Conservation (phyloP, 1,284 basidiomycete species). For the Microbotryum intermedium region DNA sequence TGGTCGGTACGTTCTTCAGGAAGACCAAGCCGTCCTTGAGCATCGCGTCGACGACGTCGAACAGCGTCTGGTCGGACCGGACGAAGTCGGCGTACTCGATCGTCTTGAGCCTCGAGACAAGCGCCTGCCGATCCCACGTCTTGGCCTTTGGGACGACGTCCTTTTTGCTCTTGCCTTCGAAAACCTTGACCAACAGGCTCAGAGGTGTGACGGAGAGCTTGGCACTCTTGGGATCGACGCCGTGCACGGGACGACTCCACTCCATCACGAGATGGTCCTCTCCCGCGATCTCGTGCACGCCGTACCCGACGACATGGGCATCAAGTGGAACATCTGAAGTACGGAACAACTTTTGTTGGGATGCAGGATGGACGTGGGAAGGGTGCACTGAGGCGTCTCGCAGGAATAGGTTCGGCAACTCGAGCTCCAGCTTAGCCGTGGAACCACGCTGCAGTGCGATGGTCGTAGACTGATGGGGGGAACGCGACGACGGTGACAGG, state of each 20-base stretch:
- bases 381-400: slow-evolving; percentile 53
- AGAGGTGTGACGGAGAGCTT: slow-evolving; percentile 45
- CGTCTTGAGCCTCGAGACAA: slow-evolving; percentile 1
- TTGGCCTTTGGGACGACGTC: slow-evolving; percentile 3
- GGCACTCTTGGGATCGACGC: slow-evolving; percentile 1
- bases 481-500: slow-evolving; percentile 15
- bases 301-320: slow-evolving; percentile 42
- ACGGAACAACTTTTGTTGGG: slow-evolving; percentile 63
- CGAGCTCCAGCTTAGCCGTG: not conserved
- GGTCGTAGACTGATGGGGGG: slow-evolving; percentile 7
- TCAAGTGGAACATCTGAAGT: slow-evolving; percentile 48
- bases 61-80: slow-evolving; percentile 16
- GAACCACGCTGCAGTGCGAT: slow-evolving; percentile 34
- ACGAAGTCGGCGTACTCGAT: slow-evolving; percentile 13
- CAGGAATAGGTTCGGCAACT: slow-evolving; percentile 40
- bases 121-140: slow-evolving; percentile 8
- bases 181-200: slow-evolving; percentile 29
- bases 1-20: slow-evolving; percentile 51
- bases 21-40: slow-evolving; percentile 48
- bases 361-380: slow-evolving; percentile 61
- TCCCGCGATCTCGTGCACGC: slow-evolving; percentile 33
- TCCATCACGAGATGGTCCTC: slow-evolving; percentile 43
- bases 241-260: slow-evolving; percentile 28
- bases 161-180: not conserved
- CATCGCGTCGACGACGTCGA: slow-evolving; percentile 40